Evolutionary conservation across 768 basidiomycete species (phyloP), one percentile per base, ranked within the genome.

Genomic region (Guyanaporus albipodus): DNA sequence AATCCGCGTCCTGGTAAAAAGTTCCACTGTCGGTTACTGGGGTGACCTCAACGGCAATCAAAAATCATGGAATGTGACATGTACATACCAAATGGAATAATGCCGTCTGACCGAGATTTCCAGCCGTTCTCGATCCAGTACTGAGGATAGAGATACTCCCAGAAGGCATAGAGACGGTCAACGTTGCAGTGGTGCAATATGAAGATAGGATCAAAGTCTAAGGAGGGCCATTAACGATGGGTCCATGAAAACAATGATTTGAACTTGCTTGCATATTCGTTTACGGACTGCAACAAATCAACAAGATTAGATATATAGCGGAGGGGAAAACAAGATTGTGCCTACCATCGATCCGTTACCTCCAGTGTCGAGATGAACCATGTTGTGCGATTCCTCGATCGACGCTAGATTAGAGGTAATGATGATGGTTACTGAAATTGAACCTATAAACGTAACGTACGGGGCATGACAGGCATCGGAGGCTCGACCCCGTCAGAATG

Each of bases 331-430:
- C 1, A 18, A 38, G 5, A 33, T 33, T 5, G 3, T 26, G 22
- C 53, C 2, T 46, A 58, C 57, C 57, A 58, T 59, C 2, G 36
- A 4, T 9, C 57, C 57, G 14, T 52, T 46, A 15, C 57, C 57
- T 0, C 57, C 57, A 10, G 19, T 35, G 23, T 58, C 42, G 6
- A 58, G 27, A 42, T 58, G 57, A 3, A 59, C 29, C 46, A 32
- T 44, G 44, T 58, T 58, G 2, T 58, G 57, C 26, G 57, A 21
- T 29, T 59, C 57, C 34, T 58, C 57, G 9, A 58, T 1, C 9
- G 57, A 56, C 1, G 49, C 57, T 58, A 32, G 4, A 26, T 14
- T 14, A 37, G 0, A 39, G 0, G 14, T 59, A 5, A 55, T 27
- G 19, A 37, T 21, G 14, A 31, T 4, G 4, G 19, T 4, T 17